These are phyloP conservation scores for Hypoxylon sp. DNA, from an alignment of 2,329 filamentous ascomycete genomes.

Conservation along the genomic window DNA sequence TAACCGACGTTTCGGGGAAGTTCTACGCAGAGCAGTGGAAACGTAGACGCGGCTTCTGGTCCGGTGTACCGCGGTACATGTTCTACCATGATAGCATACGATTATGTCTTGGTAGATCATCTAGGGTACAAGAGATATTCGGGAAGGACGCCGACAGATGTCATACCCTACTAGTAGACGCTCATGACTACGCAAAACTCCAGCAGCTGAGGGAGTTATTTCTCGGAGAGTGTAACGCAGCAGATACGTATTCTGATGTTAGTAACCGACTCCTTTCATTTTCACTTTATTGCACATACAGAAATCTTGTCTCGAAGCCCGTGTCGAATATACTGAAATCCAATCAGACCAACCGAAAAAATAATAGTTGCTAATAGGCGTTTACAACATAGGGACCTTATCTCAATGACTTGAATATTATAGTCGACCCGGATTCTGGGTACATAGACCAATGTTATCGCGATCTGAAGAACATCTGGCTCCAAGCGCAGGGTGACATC, in stretches of 20 bases:
- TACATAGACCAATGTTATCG: constrained; percentile 23
- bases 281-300: too few relatives aligned
- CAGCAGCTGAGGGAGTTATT: constrained; percentile 30
- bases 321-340: too few relatives aligned
- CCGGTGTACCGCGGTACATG: constrained; percentile 32
- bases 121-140: constrained; percentile 34
- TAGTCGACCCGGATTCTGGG: constrained; percentile 14
- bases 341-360: too few relatives aligned
- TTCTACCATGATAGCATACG: constrained; percentile 40
- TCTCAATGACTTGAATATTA: constrained; percentile 27
- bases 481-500: constrained; percentile 29
- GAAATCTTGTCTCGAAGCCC: too few relatives aligned
- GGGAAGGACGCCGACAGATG: constrained; percentile 34
- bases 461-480: constrained; percentile 34
- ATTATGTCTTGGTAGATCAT: constrained; percentile 39
- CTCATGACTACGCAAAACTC: constrained; percentile 27
- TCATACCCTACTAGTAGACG: constrained; percentile 34
- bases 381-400: constrained; percentile 19
- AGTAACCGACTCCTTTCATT: too few relatives aligned
- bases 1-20: constrained; percentile 30
- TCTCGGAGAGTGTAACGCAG: constrained; percentile 33
- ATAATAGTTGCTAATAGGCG: constrained; percentile 17
- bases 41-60: constrained; percentile 38
- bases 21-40: constrained; percentile 40
- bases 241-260: too few relatives aligned